phyloP scores from a whole-genome alignment of 2,329 filamentous ascomycete species.

The Xylaria sp. region DNA sequence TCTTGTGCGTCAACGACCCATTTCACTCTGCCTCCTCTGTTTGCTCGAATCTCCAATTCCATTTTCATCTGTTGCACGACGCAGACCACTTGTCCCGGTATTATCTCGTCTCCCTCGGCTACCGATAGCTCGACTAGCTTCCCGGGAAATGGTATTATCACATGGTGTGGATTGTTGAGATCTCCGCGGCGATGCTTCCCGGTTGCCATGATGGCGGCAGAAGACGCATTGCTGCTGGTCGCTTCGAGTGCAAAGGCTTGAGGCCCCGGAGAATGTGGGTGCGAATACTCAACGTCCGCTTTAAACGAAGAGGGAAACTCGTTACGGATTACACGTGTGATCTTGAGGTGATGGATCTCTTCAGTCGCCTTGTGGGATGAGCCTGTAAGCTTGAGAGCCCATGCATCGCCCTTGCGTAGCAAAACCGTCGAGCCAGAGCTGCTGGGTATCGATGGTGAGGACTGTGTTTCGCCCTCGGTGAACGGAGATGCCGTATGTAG shows the following conservation, averaged over 20 bases:
- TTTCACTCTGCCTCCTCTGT: conserved; percentile 30
- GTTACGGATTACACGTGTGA: conserved; percentile 33
- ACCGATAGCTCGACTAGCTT: conserved; percentile 35
- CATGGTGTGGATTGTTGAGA: conserved; percentile 29
- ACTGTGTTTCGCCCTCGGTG: conserved; percentile 4
- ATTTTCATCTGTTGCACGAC: conserved; percentile 39
- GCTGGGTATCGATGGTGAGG: not conserved
- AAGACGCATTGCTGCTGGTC: conserved; percentile 28
- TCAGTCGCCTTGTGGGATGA: not conserved
- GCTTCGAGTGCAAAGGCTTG: conserved; percentile 26
- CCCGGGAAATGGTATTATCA: conserved; percentile 34
- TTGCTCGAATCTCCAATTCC: conserved; percentile 36
- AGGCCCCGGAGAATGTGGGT: conserved; percentile 14
- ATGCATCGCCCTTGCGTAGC: conserved; percentile 36
- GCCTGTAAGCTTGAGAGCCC: conserved; percentile 28
- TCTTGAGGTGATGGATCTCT: conserved; percentile 34
- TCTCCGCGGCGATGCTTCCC: conserved; percentile 35
- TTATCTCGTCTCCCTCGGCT: conserved; percentile 33
- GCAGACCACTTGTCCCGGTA: conserved; percentile 34
- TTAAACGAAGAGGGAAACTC: conserved; percentile 34
- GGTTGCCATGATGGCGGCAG: conserved; percentile 29
- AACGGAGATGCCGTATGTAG: conserved; percentile 2
- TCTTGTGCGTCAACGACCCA: conserved; percentile 36
- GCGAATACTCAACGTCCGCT: conserved; percentile 34
- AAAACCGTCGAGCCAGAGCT: conserved; percentile 20